phyloP scores from a whole-genome alignment of 202 grass and related monocot genomes.

The Brachypodium distachyon region DNA sequence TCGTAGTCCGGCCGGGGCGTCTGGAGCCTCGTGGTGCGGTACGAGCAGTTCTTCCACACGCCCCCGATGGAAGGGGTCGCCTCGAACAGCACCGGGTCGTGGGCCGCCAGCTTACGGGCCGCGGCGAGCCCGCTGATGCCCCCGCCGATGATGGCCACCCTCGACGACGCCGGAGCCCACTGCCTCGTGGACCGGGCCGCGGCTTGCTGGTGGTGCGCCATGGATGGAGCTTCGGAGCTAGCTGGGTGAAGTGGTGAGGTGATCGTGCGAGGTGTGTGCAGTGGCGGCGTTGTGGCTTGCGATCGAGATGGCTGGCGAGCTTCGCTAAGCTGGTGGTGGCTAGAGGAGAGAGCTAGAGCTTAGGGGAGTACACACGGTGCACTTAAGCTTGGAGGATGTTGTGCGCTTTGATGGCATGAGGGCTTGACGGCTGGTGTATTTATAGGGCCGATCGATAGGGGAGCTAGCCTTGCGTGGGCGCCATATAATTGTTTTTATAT shows the following conservation, averaged over 20 bases:
- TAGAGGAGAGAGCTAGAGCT: neutral
- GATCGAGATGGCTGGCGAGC: neutral
- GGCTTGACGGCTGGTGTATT: neutral
- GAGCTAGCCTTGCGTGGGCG: neutral
- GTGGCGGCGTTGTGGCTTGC: neutral
- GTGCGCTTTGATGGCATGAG: neutral
- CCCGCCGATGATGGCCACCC: constrained; percentile 84
- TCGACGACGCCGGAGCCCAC: constrained; percentile 5
- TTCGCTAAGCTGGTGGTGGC: neutral
- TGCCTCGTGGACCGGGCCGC: constrained; percentile 19
- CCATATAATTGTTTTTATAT: no score
- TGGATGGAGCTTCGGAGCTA: neutral
- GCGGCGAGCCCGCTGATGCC: constrained; percentile 81
- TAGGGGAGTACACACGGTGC: neutral
- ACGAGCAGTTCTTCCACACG: constrained; percentile 91
- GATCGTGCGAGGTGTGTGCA: neutral
- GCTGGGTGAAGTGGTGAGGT: neutral
- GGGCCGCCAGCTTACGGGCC: constrained; percentile 53
- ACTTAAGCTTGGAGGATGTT: neutral
- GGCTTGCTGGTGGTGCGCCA: neutral
- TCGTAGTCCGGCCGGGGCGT: constrained; percentile 93
- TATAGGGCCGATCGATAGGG: constrained; percentile 28
- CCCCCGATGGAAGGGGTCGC: constrained; percentile 64
- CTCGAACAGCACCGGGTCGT: constrained; percentile 80
- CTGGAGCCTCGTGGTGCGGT: constrained; percentile 81